These are phyloP conservation scores for Xylogone sp. DNA, from an alignment of 2,329 filamentous ascomycete species.

Conservation along the genomic window DNA sequence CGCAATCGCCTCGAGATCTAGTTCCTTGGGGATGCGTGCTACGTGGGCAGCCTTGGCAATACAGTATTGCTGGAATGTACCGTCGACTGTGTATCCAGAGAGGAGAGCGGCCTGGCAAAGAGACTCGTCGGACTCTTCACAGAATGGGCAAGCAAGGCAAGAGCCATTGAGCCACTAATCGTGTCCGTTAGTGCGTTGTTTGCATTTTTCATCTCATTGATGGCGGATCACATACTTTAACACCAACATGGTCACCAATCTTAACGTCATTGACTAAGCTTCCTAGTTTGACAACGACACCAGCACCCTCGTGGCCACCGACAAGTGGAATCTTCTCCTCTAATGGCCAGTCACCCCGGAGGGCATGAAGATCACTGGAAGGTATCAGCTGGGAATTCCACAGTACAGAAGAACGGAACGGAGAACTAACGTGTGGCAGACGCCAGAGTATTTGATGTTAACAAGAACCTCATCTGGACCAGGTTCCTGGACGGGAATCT, in stretches of 20 bases:
- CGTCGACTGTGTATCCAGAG: conserved; percentile 90
- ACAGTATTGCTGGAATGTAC: conserved; percentile 89
- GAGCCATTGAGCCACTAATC: conserved; percentile 77
- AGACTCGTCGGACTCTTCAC: conserved; percentile 75
- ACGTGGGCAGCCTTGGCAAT: conserved; percentile 84
- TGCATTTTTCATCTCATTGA: no score
- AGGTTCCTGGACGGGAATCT: conserved; percentile 77
- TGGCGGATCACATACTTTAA: conserved; percentile 66
- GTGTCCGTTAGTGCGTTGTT: conserved; percentile 14
- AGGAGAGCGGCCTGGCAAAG: conserved; percentile 73
- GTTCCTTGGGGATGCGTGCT: conserved; percentile 74
- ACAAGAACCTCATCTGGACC: conserved; percentile 87
- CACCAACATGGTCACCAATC: conserved; percentile 80
- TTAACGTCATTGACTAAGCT: conserved; percentile 73
- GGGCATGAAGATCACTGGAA: conserved; percentile 45
- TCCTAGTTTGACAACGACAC: conserved; percentile 77
- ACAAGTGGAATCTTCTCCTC: conserved; percentile 79
- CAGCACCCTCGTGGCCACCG: conserved; percentile 77
- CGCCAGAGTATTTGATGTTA: conserved; percentile 86
- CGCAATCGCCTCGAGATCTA: conserved; percentile 71
- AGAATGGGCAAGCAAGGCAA: conserved; percentile 81
- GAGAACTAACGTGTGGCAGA: conserved; percentile 65
- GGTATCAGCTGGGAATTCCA: conserved; percentile 19
- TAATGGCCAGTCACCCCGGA: conserved; percentile 88
- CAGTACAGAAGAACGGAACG: conserved; percentile 58